Base-by-base conservation (phyloP, 169 alveolate genomes). In the Plasmodium vinckei region DNA sequence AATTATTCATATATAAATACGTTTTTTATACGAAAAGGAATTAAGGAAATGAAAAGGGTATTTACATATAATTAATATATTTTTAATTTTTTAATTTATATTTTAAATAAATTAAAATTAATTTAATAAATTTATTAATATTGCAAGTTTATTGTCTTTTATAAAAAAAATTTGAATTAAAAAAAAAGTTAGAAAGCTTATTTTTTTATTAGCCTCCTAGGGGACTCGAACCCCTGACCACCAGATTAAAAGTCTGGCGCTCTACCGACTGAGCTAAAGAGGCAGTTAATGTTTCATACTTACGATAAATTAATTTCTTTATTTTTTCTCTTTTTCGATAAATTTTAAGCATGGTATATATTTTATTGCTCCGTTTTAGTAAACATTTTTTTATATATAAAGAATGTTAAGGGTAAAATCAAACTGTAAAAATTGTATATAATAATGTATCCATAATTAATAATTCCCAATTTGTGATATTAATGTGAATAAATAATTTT, bases 141-240 rank as follows among this genome's bases (percentile, higher is more conserved):
- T 47, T 15, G 64, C 44, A 39, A 39, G 17, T 53, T 13, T 49
- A 49, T 70, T 17, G n/a, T 15, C 33, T 15, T 19, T 9, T 63
- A 27, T 15, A 63, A 21, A 64, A 9, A 42, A 61, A 44, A n/a
- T n/a, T 10, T 27, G 13, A n/a, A 60, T 17, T 27, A 25, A 53
- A 2, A n/a, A 15, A 39, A 33, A 13, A 73, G 33, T 42, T 17
- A 60, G 12, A 7, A 2, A 5, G 1, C 10, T 0, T 5, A 5
- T 15, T 17, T 56, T 2, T 0, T 53, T 47, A 13, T 5, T 13
- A 94, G 98, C 98, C 98, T 95, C 97, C 98, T 95, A 97, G 95
- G 99, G 99, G 99, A 98, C 99, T 98, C 99, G 99, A 98, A 97
- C 99, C 99, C 99, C 95, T 98, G 99, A 97, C 99, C 99, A 97